Conservation (phyloP, 1,284 basidiomycete species). For the Tetrapyrgos nigripes region DNA sequence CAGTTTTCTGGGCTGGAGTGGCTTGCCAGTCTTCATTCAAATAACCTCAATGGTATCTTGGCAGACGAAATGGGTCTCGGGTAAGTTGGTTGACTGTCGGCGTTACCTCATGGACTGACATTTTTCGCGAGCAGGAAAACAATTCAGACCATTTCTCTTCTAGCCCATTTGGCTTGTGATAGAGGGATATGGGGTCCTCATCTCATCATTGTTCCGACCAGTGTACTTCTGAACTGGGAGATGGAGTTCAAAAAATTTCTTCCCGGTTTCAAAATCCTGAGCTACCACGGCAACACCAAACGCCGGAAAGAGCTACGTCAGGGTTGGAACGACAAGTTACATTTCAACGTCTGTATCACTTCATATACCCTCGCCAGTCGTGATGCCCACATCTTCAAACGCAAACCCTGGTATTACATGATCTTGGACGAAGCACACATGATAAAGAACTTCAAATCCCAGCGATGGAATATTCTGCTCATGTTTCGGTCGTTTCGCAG, state of each 20-base stretch:
- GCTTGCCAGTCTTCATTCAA: slow-evolving; percentile 89
- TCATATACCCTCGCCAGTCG: slow-evolving; percentile 93
- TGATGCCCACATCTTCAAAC: slow-evolving; percentile 94
- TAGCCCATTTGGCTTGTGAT: slow-evolving; percentile 94
- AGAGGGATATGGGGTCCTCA: slow-evolving; percentile 97
- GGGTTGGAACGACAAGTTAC: slow-evolving; percentile 93
- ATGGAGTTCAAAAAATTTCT: slow-evolving; percentile 99
- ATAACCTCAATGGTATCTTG: slow-evolving; percentile 91
- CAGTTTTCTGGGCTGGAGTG: slow-evolving; percentile 96
- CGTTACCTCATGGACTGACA: slow-evolving; percentile 6
- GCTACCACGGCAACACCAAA: slow-evolving; percentile 92
- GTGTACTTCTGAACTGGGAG: slow-evolving; percentile 97
- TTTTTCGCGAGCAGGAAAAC: slow-evolving; percentile 76
- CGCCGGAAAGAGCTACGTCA: slow-evolving; percentile 93
- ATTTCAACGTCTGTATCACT: slow-evolving; percentile 96
- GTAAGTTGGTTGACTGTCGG: slow-evolving; percentile 52
- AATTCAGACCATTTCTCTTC: slow-evolving; percentile 93
- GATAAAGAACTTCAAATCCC: slow-evolving; percentile 98
- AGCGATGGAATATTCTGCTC: slow-evolving; percentile 95
- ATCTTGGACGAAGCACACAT: slow-evolving; percentile 97
- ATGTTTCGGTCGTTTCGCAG: slow-evolving; percentile 93
- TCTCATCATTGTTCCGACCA: slow-evolving; percentile 94
- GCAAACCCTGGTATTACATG: slow-evolving; percentile 97
- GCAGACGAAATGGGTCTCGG: slow-evolving; percentile 94
- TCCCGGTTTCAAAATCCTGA: slow-evolving; percentile 91